Conservation (phyloP, 164 flowering plant species). For the Warburgia ugandensis region DNA sequence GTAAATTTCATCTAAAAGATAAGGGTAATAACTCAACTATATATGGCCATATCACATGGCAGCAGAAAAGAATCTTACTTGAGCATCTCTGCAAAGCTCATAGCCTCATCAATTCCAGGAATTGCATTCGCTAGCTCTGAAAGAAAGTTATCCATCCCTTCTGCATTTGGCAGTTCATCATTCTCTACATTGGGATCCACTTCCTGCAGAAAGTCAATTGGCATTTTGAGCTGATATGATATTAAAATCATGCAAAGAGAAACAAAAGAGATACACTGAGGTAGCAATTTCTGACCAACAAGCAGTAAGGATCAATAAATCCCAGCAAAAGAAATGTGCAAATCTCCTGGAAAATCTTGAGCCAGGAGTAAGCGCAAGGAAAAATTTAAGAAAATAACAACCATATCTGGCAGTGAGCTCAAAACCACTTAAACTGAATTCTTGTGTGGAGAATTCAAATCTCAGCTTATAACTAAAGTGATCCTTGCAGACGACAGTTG, state of each 20-base stretch:
- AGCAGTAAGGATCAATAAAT: background rate
- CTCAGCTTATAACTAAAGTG: too few species aligned
- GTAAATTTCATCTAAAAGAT: too few species aligned
- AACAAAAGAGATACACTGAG: too few species aligned
- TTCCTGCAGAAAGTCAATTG: constrained; percentile 39
- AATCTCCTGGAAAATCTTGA: background rate
- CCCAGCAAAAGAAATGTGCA: background rate
- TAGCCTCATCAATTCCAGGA: constrained; percentile 98
- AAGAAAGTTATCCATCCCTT: constrained; percentile 71
- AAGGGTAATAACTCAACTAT: too few species aligned
- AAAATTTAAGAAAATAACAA: background rate
- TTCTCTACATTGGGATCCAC: constrained; percentile 88
- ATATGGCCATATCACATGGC: too few species aligned
- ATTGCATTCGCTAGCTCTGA: constrained; percentile 90
- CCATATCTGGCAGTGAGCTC: background rate
- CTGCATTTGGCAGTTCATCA: constrained; percentile 49
- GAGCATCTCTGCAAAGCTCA: constrained; percentile 99
- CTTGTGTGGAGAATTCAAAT: too few species aligned
- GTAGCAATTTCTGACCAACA: too few species aligned
- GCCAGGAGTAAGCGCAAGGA: background rate
- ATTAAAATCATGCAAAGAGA: constrained; percentile 27
- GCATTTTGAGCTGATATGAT: constrained; percentile 24
- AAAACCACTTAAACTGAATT: background rate
- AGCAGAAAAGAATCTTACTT: constrained; percentile 44
- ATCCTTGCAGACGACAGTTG: too few species aligned